phyloP scores from a whole-genome alignment of 2,329 filamentous ascomycete species.

The Microsporum canis region DNA sequence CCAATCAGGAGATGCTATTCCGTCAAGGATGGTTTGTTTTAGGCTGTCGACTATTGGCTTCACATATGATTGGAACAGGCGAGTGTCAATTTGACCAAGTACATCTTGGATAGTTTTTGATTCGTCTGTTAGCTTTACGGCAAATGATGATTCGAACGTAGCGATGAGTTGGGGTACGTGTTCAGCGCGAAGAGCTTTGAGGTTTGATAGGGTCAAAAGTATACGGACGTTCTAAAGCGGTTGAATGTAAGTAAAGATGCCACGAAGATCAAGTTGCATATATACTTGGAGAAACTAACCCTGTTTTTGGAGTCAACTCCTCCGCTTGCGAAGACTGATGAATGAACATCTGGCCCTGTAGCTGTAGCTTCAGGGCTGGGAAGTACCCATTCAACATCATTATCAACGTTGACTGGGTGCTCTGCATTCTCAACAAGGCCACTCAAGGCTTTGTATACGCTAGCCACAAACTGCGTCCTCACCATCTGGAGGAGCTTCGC shows the following conservation, averaged over 20 bases:
- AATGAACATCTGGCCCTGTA: slow-evolving; percentile 24
- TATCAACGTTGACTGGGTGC: slow-evolving; percentile 53
- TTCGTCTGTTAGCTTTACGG: slow-evolving; percentile 87
- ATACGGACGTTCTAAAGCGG: slow-evolving; percentile 67
- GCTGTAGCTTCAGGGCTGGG: slow-evolving; percentile 28
- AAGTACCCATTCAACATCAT: slow-evolving; percentile 42
- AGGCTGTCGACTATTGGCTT: slow-evolving; percentile 60
- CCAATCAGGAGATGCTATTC: slow-evolving; percentile 63
- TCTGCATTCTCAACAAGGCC: slow-evolving; percentile 97
- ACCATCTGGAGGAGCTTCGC: slow-evolving; percentile 85
- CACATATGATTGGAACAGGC: slow-evolving; percentile 87
- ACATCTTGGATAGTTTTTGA: slow-evolving; percentile 85
- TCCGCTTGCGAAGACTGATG: slow-evolving; percentile 37
- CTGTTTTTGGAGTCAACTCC: slow-evolving; percentile 44
- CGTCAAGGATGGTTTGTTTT: slow-evolving; percentile 56
- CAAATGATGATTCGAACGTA: slow-evolving; percentile 88
- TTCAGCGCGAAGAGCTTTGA: slow-evolving; percentile 68
- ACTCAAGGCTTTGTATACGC: slow-evolving; percentile 83
- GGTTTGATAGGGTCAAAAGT: slow-evolving; percentile 85
- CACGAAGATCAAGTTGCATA: slow-evolving; percentile 47
- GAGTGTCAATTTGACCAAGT: slow-evolving; percentile 76
- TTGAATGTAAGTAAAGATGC: background rate
- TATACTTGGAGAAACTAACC: slow-evolving; percentile 28
- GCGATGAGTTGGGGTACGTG: slow-evolving; percentile 80
- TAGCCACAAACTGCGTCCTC: slow-evolving; percentile 81